Evolutionary conservation across 1,284 basidiomycete species (phyloP), one percentile per base, ranked within the genome.

Genomic region (Puccinia triticina): DNA sequence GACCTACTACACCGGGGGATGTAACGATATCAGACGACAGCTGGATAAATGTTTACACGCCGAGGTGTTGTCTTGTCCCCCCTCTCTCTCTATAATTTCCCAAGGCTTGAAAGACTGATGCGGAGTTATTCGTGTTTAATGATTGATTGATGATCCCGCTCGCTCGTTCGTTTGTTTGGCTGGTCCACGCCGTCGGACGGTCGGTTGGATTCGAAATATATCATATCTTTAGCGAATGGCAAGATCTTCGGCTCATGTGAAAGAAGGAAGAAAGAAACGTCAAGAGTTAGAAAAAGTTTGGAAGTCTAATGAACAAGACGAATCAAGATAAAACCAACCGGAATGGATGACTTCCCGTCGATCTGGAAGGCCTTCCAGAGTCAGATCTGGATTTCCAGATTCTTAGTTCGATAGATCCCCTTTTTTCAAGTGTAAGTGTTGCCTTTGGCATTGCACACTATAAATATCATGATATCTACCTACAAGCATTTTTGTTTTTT

Each of bases 1-100:
- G 77, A 43, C 37, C 10, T 79, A 79, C 32, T 79, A 79, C 34
- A 79, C 77, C 5, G 77, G 77, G 5, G 77, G 66, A 14, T 79
- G 77, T 53, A 79, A 79, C 43, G 77, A 79, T 59, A 69, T 79
- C 37, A 29, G 77, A 26, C 37, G 66, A 32, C 29, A 69, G 48
- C 12, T 79, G 53, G 66, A 79, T 43, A 53, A 40, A 57, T 79
- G 77, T 57, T 59, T 79, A 43, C 77, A 79, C 59, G 66, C 46
- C 11, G 77, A 79, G 66, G 77, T 79, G 16, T 48, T 26, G 40
- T 29, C 50, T 29, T 53, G 40, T n/a, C 12, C 48, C 11, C 16
- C 29, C 23, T 71, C 23, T 43, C 43, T 48, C 43, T 43, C 34
- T 34, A 18, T n/a, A 10, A 34, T n/a, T 43, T 40, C 16, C 12